A percentile compares a stretch with the other conserved stretches of the same genome.
Conservation (phyloP, 2,329 filamentous ascomycete species). For the Aulographum hederae region DNA sequence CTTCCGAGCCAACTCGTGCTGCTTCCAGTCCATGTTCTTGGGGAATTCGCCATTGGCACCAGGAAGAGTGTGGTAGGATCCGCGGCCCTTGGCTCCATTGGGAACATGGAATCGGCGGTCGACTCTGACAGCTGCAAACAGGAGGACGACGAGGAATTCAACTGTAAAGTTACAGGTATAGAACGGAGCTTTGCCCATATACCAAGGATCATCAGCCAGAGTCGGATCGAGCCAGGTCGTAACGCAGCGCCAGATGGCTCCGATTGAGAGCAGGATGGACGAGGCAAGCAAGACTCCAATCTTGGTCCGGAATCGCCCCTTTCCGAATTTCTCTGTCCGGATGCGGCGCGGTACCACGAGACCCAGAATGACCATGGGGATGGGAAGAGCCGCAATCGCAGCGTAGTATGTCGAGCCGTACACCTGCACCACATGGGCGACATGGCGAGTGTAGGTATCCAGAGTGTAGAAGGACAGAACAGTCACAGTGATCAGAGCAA, state of each 20-base stretch:
- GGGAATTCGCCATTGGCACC: not conserved
- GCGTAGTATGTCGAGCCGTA: slow-evolving; percentile 43
- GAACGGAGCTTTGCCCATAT: slow-evolving; percentile 51
- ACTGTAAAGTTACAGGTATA: slow-evolving; percentile 64
- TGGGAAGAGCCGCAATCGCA: slow-evolving; percentile 47
- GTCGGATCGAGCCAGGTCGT: slow-evolving; percentile 30
- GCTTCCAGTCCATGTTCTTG: not conserved
- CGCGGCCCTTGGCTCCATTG: slow-evolving; percentile 43
- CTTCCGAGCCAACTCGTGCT: not conserved
- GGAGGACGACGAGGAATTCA: slow-evolving; percentile 50
- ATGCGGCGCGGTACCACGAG: slow-evolving; percentile 25
- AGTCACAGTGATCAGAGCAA: slow-evolving; percentile 46
- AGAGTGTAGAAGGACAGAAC: slow-evolving; percentile 52
- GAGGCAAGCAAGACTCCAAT: slow-evolving; percentile 42
- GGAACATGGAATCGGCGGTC: slow-evolving; percentile 62
- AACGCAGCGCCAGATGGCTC: slow-evolving; percentile 49
- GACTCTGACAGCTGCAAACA: slow-evolving; percentile 49
- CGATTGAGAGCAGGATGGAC: slow-evolving; percentile 42
- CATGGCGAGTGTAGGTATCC: slow-evolving; percentile 25
- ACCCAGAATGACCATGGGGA: slow-evolving; percentile 33
- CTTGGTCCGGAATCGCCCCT: slow-evolving; percentile 48
- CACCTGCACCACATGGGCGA: slow-evolving; percentile 45
- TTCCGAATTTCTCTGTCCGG: slow-evolving; percentile 42
- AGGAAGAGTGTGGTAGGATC: slow-evolving; percentile 16
- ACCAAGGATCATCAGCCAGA: slow-evolving; percentile 44